Percentiles rank a stretch among this genome's conserved stretches.
These are phyloP conservation scores for Omphalotus olearius DNA, from an alignment of 1,284 basidiomycete genomes.

Conservation along the genomic window DNA sequence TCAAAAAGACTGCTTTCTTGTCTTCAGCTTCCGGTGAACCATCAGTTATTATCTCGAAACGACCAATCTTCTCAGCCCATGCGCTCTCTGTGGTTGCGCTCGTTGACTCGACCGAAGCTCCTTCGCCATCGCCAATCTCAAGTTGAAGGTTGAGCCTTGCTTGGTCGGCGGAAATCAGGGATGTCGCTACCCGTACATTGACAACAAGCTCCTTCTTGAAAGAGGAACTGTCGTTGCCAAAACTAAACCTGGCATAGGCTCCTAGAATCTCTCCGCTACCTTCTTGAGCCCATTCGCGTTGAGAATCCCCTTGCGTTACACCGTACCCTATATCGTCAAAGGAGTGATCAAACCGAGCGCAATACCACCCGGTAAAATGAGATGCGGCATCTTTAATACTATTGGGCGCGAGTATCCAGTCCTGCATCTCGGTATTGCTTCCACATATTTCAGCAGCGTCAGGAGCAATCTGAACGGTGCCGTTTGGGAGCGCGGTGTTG, in stretches of 20 bases:
- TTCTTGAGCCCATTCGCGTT: constrained; percentile 21
- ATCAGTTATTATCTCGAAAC: constrained; percentile 53
- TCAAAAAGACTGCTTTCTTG: constrained; percentile 59
- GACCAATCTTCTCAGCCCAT: constrained; percentile 73
- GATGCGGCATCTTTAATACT: constrained; percentile 43
- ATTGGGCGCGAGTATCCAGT: constrained; percentile 61
- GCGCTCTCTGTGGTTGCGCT: constrained; percentile 49
- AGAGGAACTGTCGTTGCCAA: neutral
- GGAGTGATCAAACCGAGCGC: constrained; percentile 61
- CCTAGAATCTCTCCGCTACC: constrained; percentile 45
- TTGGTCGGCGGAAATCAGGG: constrained; percentile 76
- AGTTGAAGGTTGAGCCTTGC: constrained; percentile 59
- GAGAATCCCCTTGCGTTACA: constrained; percentile 24
- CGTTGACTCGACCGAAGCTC: constrained; percentile 50
- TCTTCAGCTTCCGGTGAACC: constrained; percentile 35
- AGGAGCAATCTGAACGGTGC: constrained; percentile 43
- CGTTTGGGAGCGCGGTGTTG: constrained; percentile 60
- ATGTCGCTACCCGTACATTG: constrained; percentile 68
- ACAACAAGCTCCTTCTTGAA: constrained; percentile 32
- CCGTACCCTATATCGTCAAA: constrained; percentile 46
- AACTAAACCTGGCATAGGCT: constrained; percentile 54
- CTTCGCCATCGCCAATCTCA: constrained; percentile 59
- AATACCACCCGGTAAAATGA: constrained; percentile 71
- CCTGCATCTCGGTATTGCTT: constrained; percentile 70
- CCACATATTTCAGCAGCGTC: constrained; percentile 60